phyloP scores from a whole-genome alignment of 2,329 filamentous ascomycete species.

The Dactylellina haptotyla region DNA sequence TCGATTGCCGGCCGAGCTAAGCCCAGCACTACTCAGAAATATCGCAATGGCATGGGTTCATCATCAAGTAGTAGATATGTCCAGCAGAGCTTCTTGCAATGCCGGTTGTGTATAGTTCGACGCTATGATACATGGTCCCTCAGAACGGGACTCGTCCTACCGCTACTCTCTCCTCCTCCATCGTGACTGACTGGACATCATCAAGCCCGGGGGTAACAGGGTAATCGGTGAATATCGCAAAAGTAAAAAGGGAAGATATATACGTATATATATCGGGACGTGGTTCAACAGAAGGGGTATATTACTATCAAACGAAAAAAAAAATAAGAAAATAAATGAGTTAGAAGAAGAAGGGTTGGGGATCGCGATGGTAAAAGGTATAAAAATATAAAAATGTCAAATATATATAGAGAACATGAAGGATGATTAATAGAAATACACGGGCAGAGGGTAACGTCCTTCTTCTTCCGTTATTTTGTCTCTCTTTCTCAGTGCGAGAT shows the following conservation, averaged over 20 bases:
- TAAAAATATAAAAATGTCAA: neutral
- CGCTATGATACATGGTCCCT: slow-evolving; percentile 33
- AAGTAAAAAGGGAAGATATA: slow-evolving; percentile 8
- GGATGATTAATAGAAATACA: slow-evolving; percentile 50
- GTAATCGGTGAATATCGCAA: slow-evolving; percentile 1
- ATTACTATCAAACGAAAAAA: slow-evolving; percentile 20
- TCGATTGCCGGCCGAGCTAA: neutral
- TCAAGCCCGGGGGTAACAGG: slow-evolving; percentile 14
- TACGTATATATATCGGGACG: no score
- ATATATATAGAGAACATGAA: slow-evolving; percentile 41
- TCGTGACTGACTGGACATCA: neutral
- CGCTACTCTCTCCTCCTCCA: slow-evolving; percentile 16
- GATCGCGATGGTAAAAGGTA: neutral
- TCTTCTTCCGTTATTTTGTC: no score
- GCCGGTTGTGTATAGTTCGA: slow-evolving; percentile 9
- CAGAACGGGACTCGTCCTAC: neutral
- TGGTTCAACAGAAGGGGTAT: slow-evolving; percentile 51
- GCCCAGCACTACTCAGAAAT: no score
- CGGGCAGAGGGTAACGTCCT: no score
- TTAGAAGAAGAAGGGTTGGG: slow-evolving; percentile 1
- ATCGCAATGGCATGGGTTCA: no score
- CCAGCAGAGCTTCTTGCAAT: neutral
- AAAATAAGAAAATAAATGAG: slow-evolving; percentile 5
- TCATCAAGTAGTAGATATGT: neutral
- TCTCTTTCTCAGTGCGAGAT: slow-evolving; percentile 2